A percentile compares a stretch with the other conserved stretches of the same genome.
Conservation (phyloP, 345 rosid species). For the Chamaenerion angustifolium region DNA sequence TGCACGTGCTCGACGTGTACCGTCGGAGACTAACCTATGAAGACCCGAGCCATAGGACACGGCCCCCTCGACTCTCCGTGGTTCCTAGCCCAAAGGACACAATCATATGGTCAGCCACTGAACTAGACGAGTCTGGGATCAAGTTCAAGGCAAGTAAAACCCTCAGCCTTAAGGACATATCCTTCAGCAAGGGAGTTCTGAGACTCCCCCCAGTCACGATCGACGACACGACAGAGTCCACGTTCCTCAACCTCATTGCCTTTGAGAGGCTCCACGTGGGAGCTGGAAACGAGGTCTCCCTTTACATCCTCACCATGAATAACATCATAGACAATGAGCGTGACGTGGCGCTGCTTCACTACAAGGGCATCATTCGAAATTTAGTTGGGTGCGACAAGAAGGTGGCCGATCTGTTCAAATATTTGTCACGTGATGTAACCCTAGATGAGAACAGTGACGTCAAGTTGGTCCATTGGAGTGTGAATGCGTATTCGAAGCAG, state of each 20-base stretch:
- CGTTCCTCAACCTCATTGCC: slow-evolving; percentile 13
- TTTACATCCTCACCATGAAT: slow-evolving; percentile 35
- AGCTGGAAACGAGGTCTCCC: slow-evolving; percentile 28
- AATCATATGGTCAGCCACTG: slow-evolving; percentile 1
- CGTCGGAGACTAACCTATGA: neutral
- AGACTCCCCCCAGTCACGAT: slow-evolving; percentile 1
- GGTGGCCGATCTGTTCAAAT: slow-evolving; percentile 32
- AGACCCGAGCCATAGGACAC: too few species aligned
- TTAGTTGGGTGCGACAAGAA: slow-evolving; percentile 36
- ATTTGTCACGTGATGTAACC: slow-evolving; percentile 20
- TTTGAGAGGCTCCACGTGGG: slow-evolving; percentile 19
- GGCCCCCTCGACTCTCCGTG: too few species aligned
- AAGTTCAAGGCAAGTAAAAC: slow-evolving; percentile 2
- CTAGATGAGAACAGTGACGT: slow-evolving; percentile 21
- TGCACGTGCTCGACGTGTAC: slow-evolving; percentile 6
- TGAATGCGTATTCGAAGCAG: slow-evolving; percentile 18
- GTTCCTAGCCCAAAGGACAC: neutral
- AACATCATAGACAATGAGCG: slow-evolving; percentile 24
- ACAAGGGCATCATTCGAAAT: slow-evolving; percentile 28
- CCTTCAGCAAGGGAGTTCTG: slow-evolving; percentile 4
- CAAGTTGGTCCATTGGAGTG: slow-evolving; percentile 12
- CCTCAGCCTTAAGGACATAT: slow-evolving; percentile 7
- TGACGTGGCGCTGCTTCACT: slow-evolving; percentile 31
- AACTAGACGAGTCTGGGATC: slow-evolving; percentile 6
- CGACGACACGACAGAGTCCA: slow-evolving; percentile 10